phyloP scores from a whole-genome alignment of 805 yeast genomes.

The Lachancea dasiensis region DNA sequence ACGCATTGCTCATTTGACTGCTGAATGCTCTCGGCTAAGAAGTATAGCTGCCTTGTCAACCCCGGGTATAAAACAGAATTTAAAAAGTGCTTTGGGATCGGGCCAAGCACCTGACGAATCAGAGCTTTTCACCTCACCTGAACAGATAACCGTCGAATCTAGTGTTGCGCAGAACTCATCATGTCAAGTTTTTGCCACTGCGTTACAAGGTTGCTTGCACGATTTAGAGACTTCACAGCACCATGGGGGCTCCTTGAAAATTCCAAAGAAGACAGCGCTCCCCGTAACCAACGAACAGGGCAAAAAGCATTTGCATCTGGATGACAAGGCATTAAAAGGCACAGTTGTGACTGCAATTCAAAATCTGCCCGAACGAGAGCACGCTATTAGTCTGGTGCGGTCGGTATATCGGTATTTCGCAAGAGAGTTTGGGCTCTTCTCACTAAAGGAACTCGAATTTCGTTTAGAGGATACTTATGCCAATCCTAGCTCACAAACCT shows the following conservation, averaged over 20 bases:
- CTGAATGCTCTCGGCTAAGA: slow-evolving; percentile 4
- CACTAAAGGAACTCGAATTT: slow-evolving; percentile 7
- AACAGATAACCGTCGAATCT: slow-evolving; percentile 4
- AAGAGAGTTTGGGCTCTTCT: slow-evolving; percentile 9
- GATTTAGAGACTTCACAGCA: neutral
- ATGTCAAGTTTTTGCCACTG: slow-evolving; percentile 8
- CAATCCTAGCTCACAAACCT: slow-evolving; percentile 1
- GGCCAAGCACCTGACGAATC: neutral
- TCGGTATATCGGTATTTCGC: slow-evolving; percentile 8
- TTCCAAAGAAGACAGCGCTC: neutral
- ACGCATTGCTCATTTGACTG: slow-evolving; percentile 13
- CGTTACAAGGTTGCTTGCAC: slow-evolving; percentile 7
- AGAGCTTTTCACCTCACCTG: neutral
- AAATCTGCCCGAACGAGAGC: slow-evolving; percentile 6
- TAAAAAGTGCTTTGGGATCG: neutral
- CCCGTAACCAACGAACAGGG: neutral
- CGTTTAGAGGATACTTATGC: slow-evolving; percentile 9
- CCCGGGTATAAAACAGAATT: neutral
- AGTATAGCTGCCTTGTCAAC: neutral
- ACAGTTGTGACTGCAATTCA: slow-evolving; percentile 2
- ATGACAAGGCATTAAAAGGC: slow-evolving; percentile 7
- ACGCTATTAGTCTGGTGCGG: slow-evolving; percentile 6
- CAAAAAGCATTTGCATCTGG: slow-evolving; percentile 4
- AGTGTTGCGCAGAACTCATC: slow-evolving; percentile 8
- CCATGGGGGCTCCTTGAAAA: neutral